Conservation (phyloP, 306 rosid genomes). For the Sindora glabra region DNA sequence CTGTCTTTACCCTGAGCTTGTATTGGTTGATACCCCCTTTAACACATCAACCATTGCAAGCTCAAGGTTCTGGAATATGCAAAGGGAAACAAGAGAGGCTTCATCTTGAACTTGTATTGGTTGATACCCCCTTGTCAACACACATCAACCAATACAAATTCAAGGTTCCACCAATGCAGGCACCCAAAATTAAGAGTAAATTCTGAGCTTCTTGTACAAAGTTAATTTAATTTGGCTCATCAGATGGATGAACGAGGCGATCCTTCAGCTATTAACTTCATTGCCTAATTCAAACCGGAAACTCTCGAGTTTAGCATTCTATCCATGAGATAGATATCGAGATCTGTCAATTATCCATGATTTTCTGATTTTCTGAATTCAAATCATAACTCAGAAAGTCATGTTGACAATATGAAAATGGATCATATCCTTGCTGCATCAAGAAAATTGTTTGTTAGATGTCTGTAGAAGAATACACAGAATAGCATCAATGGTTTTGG, state of each 20-base stretch:
- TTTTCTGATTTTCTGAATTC: background rate
- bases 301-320: background rate
- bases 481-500: background rate
- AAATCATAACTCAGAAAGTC: background rate
- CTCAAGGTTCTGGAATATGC: background rate
- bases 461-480: background rate
- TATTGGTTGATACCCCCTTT: constrained; percentile 15
- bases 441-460: constrained; percentile 6
- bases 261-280: background rate
- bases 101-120: constrained; percentile 23
- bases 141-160: constrained; percentile 23
- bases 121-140: constrained; percentile 12
- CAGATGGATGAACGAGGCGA: background rate
- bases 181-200: background rate
- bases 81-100: background rate
- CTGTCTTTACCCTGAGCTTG: constrained; percentile 15
- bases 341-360: background rate
- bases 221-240: background rate
- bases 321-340: background rate
- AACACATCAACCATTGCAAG: constrained; percentile 24
- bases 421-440: constrained; percentile 4
- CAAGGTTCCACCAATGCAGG: background rate
- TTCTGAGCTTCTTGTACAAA: background rate
- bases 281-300: background rate
- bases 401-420: background rate